These are phyloP conservation scores for Trichocomaceae sp. DNA, from an alignment of 2,329 filamentous ascomycete species.

Conservation along the genomic window DNA sequence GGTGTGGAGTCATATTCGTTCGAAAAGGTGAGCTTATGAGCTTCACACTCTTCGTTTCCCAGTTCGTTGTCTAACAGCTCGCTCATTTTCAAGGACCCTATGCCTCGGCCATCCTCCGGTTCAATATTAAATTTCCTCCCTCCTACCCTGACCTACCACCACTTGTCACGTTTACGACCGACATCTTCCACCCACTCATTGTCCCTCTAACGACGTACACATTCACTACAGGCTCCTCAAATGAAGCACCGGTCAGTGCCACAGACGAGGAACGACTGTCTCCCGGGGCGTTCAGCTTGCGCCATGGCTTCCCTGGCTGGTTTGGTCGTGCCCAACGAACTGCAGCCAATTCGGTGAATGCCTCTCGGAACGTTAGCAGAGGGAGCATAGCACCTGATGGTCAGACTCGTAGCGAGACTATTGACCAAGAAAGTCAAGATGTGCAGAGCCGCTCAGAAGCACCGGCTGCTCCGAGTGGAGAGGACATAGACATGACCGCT, in stretches of 20 bases:
- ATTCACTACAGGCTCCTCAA: conserved; percentile 72
- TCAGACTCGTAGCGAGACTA: background rate
- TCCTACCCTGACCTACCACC: conserved; percentile 74
- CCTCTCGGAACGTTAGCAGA: conserved; percentile 40
- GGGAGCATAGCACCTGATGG: conserved; percentile 23
- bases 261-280: conserved; percentile 76
- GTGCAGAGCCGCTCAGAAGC: conserved; percentile 6
- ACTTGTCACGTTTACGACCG: conserved; percentile 78
- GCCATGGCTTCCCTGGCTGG: conserved; percentile 87
- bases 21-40: conserved; percentile 64
- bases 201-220: conserved; percentile 92
- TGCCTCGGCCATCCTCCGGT: conserved; percentile 75
- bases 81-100: conserved; percentile 65
- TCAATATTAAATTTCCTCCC: conserved; percentile 80
- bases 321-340: conserved; percentile 58
- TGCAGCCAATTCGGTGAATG: conserved; percentile 27
- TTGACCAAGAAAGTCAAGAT: background rate
- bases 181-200: conserved; percentile 91
- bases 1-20: conserved; percentile 89
- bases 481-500: background rate
- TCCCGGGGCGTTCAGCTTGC: conserved; percentile 81
- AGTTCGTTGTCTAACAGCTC: conserved; percentile 2
- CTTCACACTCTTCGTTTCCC: background rate
- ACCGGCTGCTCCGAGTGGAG: conserved; percentile 9
- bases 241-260: conserved; percentile 71